Percentiles rank a stretch among this genome's conserved stretches.
Conservation (phyloP, 2,329 filamentous ascomycete species). For the Microdochium trichocladiopsis region DNA sequence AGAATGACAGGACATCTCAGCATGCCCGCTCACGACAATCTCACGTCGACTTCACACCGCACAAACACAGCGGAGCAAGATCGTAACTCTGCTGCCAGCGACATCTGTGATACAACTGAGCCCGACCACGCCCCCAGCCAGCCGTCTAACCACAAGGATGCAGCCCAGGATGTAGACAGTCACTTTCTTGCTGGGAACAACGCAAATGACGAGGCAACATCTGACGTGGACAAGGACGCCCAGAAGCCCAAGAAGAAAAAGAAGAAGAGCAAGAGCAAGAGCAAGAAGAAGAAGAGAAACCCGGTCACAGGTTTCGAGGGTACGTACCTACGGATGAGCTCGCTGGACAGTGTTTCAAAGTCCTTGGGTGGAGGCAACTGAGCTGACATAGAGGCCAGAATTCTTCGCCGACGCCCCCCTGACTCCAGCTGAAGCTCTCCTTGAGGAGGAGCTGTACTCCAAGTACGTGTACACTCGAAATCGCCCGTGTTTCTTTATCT, state of each 20-base stretch:
- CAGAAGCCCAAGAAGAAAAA: constrained; percentile 35
- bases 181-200: neutral
- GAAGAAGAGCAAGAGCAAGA: constrained; percentile 19
- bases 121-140: too few relatives aligned
- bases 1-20: too few relatives aligned
- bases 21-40: too few relatives aligned
- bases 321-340: constrained; percentile 14
- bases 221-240: neutral
- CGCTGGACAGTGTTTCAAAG: too few relatives aligned
- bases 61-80: too few relatives aligned
- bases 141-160: too few relatives aligned
- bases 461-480: constrained; percentile 33
- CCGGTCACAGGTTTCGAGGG: constrained; percentile 65
- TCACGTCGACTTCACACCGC: too few relatives aligned
- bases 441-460: constrained; percentile 64
- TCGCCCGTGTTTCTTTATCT: constrained; percentile 11
- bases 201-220: neutral
- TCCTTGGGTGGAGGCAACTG: too few relatives aligned
- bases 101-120: too few relatives aligned
- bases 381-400: constrained; percentile 34
- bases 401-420: constrained; percentile 75
- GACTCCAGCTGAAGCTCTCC: constrained; percentile 58
- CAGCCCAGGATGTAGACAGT: neutral
- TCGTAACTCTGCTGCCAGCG: too few relatives aligned
- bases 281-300: constrained; percentile 33